Evolutionary conservation across 2,329 filamentous ascomycete species (phyloP).

Genomic region (Penicillium sp.): DNA sequence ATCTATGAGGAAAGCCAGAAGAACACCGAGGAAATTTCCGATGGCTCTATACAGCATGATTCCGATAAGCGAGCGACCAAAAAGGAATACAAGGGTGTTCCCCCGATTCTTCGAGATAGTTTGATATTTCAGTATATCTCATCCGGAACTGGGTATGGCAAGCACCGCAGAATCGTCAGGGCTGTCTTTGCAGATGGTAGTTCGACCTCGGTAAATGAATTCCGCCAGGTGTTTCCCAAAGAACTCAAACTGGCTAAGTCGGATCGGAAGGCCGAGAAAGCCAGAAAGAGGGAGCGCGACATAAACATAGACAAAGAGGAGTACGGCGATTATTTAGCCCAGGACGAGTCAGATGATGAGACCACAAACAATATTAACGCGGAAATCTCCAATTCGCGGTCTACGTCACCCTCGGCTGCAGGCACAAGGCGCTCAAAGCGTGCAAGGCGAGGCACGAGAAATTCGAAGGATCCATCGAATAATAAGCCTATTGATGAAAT

Average conservation of each 20-base stretch:
- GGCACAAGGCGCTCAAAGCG: constrained; percentile 38
- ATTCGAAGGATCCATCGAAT: constrained; percentile 1
- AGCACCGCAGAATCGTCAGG: constrained; percentile 47
- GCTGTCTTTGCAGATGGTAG: constrained; percentile 54
- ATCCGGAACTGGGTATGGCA: constrained; percentile 34
- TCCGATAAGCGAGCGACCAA: constrained; percentile 3
- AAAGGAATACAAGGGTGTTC: constrained; percentile 10
- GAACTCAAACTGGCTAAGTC: constrained; percentile 45
- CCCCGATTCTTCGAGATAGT: constrained; percentile 39
- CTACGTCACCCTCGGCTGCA: constrained; percentile 13
- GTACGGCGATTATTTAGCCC: constrained; percentile 51
- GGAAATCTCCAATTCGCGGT: constrained; percentile 1
- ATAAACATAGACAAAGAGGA: constrained; percentile 52
- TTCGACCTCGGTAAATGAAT: constrained; percentile 43
- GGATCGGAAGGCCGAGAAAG: constrained; percentile 28
- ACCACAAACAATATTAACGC: constrained; percentile 26
- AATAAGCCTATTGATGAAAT: neutral
- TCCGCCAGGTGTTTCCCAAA: constrained; percentile 49
- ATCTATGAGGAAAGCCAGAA: constrained; percentile 31
- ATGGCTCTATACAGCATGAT: neutral
- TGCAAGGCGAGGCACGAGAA: constrained; percentile 33
- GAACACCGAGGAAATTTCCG: constrained; percentile 28
- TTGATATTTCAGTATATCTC: constrained; percentile 50
- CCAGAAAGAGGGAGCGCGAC: constrained; percentile 44
- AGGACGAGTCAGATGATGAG: constrained; percentile 42